These are phyloP conservation scores for Nemania sp. DNA, from an alignment of 2,329 filamentous ascomycete species.

Conservation along the genomic window DNA sequence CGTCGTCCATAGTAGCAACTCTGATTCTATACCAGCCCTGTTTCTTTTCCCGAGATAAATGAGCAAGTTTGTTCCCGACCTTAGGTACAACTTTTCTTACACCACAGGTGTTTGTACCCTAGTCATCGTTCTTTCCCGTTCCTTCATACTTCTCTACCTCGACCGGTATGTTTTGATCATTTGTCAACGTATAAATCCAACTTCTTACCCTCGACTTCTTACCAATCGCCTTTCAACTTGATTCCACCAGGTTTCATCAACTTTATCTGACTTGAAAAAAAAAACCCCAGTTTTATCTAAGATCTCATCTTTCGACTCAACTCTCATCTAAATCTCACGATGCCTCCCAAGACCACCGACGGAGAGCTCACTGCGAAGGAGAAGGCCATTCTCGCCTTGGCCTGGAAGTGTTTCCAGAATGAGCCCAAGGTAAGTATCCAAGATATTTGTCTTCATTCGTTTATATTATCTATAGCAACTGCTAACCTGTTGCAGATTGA, in stretches of 20 bases:
- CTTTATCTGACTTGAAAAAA: not conserved
- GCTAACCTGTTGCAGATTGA: constrained; percentile 38
- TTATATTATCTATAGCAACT: not conserved
- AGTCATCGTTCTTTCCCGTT: not conserved
- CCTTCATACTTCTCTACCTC: not conserved
- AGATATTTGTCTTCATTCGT: not conserved
- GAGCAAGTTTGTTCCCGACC: not conserved
- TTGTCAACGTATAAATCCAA: not conserved
- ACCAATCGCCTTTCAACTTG: not conserved
- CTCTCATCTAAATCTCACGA: not conserved
- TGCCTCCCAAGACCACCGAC: constrained; percentile 20
- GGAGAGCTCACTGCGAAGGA: constrained; percentile 40
- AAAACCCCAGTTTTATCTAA: no score
- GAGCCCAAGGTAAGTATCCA: constrained; percentile 36
- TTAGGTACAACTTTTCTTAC: not conserved
- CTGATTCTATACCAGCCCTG: not conserved
- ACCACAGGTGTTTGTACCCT: not conserved
- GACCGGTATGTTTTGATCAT: not conserved
- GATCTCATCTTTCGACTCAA: not conserved
- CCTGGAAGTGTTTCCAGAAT: constrained; percentile 39
- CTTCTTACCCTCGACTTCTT: not conserved
- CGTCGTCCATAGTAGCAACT: not conserved
- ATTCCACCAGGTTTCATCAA: not conserved
- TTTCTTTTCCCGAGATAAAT: not conserved
- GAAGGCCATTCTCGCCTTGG: constrained; percentile 32